A percentile compares a stretch with the other conserved stretches of the same genome.
These are phyloP conservation scores for Rhizoclosmatium sp. DNA, from an alignment of 192 early-diverging fungal species.

Conservation along the genomic window DNA sequence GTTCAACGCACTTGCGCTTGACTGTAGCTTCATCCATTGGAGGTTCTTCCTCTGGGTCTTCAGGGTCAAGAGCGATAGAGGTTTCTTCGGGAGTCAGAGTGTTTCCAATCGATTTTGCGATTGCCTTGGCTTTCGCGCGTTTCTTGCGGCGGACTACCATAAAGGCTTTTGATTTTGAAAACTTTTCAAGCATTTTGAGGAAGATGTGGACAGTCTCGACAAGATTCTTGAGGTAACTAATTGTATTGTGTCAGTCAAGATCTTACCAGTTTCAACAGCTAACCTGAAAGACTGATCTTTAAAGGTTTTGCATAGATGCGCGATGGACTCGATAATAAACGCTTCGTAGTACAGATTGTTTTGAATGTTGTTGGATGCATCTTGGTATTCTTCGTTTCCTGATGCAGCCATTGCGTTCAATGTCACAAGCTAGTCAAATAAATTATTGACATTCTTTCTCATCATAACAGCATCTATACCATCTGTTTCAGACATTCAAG, in stretches of 20 bases:
- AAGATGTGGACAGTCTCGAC: conserved; percentile 66
- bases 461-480: conserved; percentile 33
- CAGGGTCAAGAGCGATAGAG: neutral
- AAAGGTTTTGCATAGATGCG: conserved; percentile 58
- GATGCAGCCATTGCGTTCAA: conserved; percentile 63
- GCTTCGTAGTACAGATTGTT: conserved; percentile 77
- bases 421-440: conserved; percentile 49
- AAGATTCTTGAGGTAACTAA: conserved; percentile 64
- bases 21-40: conserved; percentile 25
- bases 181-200: conserved; percentile 69
- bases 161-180: conserved; percentile 57
- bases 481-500: conserved; percentile 72
- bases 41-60: conserved; percentile 29
- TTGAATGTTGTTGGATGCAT: conserved; percentile 70
- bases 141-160: conserved; percentile 51
- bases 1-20: conserved; percentile 51
- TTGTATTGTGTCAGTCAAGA: neutral
- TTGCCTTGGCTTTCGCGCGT: conserved; percentile 6
- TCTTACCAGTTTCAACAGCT: neutral
- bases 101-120: conserved; percentile 39
- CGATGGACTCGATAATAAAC: conserved; percentile 64
- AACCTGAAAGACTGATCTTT: conserved; percentile 38
- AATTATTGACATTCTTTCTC: neutral
- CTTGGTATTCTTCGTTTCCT: conserved; percentile 55
- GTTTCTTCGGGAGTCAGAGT: conserved; percentile 40